phyloP scores from a whole-genome alignment of 306 rosid species.

The Canavalia ensiformis region DNA sequence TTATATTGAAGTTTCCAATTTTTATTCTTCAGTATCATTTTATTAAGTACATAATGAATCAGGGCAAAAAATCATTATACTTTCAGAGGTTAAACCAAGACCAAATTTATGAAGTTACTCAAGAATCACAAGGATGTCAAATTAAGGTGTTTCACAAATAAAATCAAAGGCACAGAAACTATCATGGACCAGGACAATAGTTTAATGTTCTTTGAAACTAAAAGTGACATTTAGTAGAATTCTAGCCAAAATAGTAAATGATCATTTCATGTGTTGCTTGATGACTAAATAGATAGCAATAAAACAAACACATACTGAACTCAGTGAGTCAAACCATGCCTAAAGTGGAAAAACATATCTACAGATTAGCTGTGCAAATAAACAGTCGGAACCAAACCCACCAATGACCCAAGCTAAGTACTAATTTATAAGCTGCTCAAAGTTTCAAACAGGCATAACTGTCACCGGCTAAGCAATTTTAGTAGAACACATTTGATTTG shows the following conservation, averaged over 20 bases:
- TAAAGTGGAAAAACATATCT: neutral
- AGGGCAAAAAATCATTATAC: neutral
- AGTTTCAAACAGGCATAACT: slow-evolving; percentile 8
- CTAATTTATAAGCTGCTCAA: neutral
- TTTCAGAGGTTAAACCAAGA: neutral
- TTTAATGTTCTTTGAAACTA: neutral
- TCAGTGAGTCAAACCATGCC: neutral
- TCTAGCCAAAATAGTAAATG: neutral
- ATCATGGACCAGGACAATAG: neutral
- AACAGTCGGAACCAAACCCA: slow-evolving; percentile 13
- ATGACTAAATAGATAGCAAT: slow-evolving; percentile 24
- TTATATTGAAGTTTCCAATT: neutral
- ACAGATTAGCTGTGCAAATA: slow-evolving; percentile 8
- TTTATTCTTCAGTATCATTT: neutral
- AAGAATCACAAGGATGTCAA: slow-evolving; percentile 3
- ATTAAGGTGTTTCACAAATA: slow-evolving; percentile 18
- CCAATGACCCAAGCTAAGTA: slow-evolving; percentile 11
- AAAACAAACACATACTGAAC: neutral
- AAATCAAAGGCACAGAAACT: neutral
- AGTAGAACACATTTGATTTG: slow-evolving; percentile 8
- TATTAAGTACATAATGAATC: neutral
- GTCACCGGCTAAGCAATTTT: slow-evolving; percentile 16
- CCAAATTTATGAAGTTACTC: neutral
- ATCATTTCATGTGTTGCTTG: neutral
- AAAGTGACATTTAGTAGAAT: neutral